Percentiles rank a stretch among this genome's conserved stretches.
phyloP scores from a whole-genome alignment of 1,284 basidiomycete genomes.

The Ganoderma lucidum region DNA sequence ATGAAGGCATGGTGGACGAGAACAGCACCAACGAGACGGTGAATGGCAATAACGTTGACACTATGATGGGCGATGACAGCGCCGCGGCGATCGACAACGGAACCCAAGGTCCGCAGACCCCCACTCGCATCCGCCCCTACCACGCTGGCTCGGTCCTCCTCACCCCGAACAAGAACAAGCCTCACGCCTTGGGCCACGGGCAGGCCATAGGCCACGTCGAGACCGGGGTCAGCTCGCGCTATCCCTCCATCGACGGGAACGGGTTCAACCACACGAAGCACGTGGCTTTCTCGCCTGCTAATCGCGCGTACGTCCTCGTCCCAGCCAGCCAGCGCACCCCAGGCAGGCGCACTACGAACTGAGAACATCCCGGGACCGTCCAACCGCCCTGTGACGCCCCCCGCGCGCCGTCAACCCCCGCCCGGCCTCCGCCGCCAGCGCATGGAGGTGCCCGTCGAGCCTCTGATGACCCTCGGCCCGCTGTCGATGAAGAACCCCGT shows the following conservation, averaged over 20 bases:
- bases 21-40: not conserved
- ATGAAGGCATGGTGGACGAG: not conserved
- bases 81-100: not conserved
- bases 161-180: constrained; percentile 22
- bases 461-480: not conserved
- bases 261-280: not conserved
- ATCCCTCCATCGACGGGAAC: not conserved
- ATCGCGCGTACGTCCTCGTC: not conserved
- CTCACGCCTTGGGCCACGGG: not conserved
- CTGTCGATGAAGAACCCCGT: not conserved
- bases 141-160: constrained; percentile 26
- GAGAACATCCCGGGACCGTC: not conserved
- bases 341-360: not conserved
- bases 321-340: not conserved
- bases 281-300: not conserved
- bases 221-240: constrained; percentile 7
- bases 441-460: not conserved
- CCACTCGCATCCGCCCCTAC: constrained; percentile 12
- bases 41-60: constrained; percentile 25
- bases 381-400: not conserved
- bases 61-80: constrained; percentile 23
- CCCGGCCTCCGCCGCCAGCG: not conserved
- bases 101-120: constrained; percentile 17
- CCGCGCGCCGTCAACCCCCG: not conserved
- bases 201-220: not conserved